phyloP scores from a whole-genome alignment of 495 filamentous ascomycete genomes.

The Penicillium soppii region DNA sequence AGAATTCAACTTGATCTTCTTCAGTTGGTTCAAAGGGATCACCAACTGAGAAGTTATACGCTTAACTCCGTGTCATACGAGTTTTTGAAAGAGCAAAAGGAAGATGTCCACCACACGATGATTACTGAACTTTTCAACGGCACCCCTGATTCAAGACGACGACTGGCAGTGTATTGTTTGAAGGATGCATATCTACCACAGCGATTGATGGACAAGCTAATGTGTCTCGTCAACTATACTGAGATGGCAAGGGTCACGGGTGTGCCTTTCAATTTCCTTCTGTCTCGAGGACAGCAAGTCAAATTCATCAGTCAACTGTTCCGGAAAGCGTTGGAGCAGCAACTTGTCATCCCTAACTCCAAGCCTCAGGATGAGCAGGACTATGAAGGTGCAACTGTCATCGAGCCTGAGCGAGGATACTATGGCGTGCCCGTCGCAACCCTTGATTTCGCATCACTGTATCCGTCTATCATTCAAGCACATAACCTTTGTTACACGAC shows the following conservation, averaged over 20 bases:
- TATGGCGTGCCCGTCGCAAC: conserved; percentile 94
- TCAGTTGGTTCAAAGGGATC: conserved; percentile 88
- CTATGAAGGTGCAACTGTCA: conserved; percentile 97
- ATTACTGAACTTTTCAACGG: conserved; percentile 98
- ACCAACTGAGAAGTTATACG: conserved; percentile 94
- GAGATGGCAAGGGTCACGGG: conserved; percentile 99
- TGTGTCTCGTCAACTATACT: conserved; percentile 95
- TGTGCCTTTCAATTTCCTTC: conserved; percentile 93
- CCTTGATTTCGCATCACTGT: conserved; percentile 97
- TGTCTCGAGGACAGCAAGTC: conserved; percentile 91
- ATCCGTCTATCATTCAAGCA: conserved; percentile 97
- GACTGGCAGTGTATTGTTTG: conserved; percentile 92
- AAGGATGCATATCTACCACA: conserved; percentile 98
- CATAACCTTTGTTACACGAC: conserved; percentile 99
- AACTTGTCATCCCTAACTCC: conserved; percentile 88
- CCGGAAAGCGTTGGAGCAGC: conserved; percentile 87
- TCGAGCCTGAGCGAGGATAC: conserved; percentile 89
- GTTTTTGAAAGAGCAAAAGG: conserved; percentile 96
- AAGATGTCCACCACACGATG: conserved; percentile 98
- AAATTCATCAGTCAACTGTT: conserved; percentile 98
- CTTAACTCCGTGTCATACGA: conserved; percentile 97
- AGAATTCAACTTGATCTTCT: conserved; percentile 91
- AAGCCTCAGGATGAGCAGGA: conserved; percentile 68
- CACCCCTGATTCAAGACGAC: conserved; percentile 83
- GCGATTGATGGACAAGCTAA: conserved; percentile 93